Evolutionary conservation across 2,329 filamentous ascomycete species (phyloP).

Genomic region (Xylariales sp.): DNA sequence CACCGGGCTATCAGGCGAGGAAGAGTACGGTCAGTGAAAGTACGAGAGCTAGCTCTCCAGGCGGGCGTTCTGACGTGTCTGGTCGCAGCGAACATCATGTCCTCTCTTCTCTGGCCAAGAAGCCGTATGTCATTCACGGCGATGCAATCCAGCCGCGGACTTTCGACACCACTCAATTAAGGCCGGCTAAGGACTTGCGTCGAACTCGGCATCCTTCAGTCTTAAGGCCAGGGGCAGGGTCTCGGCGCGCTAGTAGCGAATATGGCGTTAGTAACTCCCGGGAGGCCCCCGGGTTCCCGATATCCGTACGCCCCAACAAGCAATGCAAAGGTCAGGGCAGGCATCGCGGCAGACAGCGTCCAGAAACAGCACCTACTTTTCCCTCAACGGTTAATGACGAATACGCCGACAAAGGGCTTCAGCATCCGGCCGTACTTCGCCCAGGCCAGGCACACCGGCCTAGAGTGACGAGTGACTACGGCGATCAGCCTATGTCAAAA

Average conservation of each 20-base stretch:
- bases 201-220: slow-evolving; percentile 4
- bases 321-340: not conserved
- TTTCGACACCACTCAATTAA: slow-evolving; percentile 12
- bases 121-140: not conserved
- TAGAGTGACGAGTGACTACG: not conserved
- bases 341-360: not conserved
- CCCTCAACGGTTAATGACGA: not conserved
- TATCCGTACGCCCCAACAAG: not conserved
- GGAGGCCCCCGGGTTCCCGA: not conserved
- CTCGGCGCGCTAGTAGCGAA: not conserved
- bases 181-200: slow-evolving; percentile 22
- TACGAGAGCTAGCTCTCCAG: not conserved
- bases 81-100: too few species aligned
- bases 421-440: not conserved
- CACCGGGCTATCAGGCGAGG: slow-evolving; percentile 17
- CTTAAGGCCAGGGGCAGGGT: not conserved
- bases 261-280: not conserved
- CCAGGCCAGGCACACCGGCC: not conserved
- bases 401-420: not conserved
- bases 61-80: not conserved
- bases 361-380: not conserved
- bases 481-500: not conserved
- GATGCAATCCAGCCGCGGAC: not conserved
- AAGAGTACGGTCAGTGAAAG: not conserved
- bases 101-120: not conserved